These are phyloP conservation scores for Manihot esculenta DNA, from an alignment of 441 rosid species.

Conservation along the genomic window DNA sequence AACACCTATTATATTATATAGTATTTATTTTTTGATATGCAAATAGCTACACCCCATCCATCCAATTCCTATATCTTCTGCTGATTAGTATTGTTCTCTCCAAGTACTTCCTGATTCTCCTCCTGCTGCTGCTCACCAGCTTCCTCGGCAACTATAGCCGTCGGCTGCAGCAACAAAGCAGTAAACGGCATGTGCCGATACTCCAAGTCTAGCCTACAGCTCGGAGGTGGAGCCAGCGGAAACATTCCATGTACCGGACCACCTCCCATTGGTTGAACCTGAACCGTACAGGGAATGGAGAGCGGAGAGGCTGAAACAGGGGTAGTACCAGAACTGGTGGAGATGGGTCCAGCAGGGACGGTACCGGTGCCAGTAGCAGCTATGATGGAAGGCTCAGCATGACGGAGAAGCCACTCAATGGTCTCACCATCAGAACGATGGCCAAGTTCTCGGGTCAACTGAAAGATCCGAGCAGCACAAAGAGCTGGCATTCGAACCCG, in stretches of 20 bases:
- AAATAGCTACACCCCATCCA: not conserved
- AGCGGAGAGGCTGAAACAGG: constrained; percentile 32
- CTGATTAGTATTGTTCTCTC: not conserved
- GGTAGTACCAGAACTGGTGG: constrained; percentile 33
- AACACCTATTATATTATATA: not conserved
- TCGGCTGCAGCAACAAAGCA: constrained; percentile 57
- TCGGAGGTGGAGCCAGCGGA: constrained; percentile 33
- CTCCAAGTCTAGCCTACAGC: constrained; percentile 47
- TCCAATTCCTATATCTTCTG: not conserved
- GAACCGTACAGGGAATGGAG: constrained; percentile 30
- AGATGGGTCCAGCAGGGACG: constrained; percentile 41
- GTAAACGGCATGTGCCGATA: constrained; percentile 69
- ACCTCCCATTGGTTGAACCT: constrained; percentile 27
- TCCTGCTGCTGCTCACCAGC: constrained; percentile 20
- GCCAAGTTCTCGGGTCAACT: constrained; percentile 72
- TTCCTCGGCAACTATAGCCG: constrained; percentile 25
- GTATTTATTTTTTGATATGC: not conserved
- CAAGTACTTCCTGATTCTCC: constrained; percentile 21
- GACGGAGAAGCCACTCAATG: constrained; percentile 67
- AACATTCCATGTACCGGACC: constrained; percentile 29
- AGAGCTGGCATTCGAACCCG: constrained; percentile 68
- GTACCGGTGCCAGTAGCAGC: constrained; percentile 67
- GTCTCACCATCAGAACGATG: constrained; percentile 76
- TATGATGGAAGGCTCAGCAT: constrained; percentile 60
- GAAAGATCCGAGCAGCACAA: constrained; percentile 67